Evolutionary conservation across 2,329 filamentous ascomycete species (phyloP), one percentile per base, ranked within the genome.

Genomic region (Penicillium olsonii): DNA sequence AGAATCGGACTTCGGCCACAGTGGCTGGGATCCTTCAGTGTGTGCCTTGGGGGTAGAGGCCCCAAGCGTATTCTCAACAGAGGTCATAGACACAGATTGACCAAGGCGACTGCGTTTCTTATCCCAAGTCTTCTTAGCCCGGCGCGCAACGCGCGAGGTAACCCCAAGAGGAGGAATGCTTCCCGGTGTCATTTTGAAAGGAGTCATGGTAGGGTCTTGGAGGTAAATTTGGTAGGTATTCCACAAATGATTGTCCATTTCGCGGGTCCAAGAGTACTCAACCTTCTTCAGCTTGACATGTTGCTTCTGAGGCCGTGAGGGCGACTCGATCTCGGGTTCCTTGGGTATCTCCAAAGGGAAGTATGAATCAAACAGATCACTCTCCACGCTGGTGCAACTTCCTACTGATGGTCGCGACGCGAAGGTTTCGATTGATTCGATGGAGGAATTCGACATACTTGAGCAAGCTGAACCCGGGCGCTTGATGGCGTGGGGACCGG

Each of bases 221-320:
- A 86, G 71, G 63, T 85, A 85, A 45, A 78, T 75, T 70, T 84
- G 81, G 67, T 85, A 87, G 8, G 81, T 84, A 63, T 83, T 80
- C 83, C 84, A 85, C 26, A 87, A 68, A 61, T 87, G 84, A 48
- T 81, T 77, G 62, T 87, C 84, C 82, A 85, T 85, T 43, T 84
- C 82, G 37, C 78, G 70, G 5, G 79, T 84, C 78, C 83, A 87
- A 34, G 62, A 61, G 63, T 56, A 56, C 54, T 66, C 41, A 17
- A 20, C 15, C 27, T 18, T 18, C 59, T 59, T 45, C 52, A 57
- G 20, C 54, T 49, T 38, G 19, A 52, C 52, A 12, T 63, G 57
- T n/a, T 67, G 61, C 18, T 62, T 68, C 45, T 58, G 60, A 8
- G 65, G 66, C 37, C 68, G 59, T 26, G 68, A 67, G 5, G 71